Evolutionary conservation across 192 early-diverging fungal genomes (phyloP).

Genomic region (Gigaspora rosea): DNA sequence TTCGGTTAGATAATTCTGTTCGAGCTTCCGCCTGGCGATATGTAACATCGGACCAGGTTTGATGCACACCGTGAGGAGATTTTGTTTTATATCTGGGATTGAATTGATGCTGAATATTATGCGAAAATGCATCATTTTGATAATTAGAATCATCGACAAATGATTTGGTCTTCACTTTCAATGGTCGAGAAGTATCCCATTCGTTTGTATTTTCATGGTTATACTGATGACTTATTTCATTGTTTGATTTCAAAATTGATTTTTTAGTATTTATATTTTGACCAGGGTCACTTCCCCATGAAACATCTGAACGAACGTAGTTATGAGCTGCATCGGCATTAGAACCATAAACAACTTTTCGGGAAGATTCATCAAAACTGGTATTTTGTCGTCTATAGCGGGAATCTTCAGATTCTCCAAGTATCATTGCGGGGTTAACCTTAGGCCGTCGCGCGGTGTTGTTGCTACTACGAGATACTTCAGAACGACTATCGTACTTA

Average conservation of each 20-base stretch:
- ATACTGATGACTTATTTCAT: too few relatives aligned
- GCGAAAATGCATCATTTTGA: background rate
- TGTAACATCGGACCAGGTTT: slow-evolving; percentile 24
- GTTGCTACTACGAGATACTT: background rate
- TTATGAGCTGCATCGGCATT: background rate
- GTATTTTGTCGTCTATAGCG: background rate
- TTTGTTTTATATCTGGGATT: background rate
- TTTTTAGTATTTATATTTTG: background rate
- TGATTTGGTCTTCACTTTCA: background rate
- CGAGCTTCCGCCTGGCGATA: slow-evolving; percentile 2
- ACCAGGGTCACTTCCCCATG: slow-evolving; percentile 16
- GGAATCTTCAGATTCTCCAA: background rate
- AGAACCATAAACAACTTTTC: background rate
- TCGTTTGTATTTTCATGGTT: background rate
- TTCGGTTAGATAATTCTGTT: slow-evolving; percentile 11
- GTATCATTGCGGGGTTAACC: background rate
- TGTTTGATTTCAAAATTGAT: background rate
- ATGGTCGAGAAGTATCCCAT: background rate
- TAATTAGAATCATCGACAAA: background rate
- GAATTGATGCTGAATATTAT: background rate
- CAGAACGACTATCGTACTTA: background rate
- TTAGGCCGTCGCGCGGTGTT: background rate
- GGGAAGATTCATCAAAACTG: background rate
- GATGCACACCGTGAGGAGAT: background rate
- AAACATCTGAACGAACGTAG: slow-evolving; percentile 4